These are phyloP conservation scores for Epichloe scottii DNA, from an alignment of 2,329 filamentous ascomycete genomes.

Conservation along the genomic window DNA sequence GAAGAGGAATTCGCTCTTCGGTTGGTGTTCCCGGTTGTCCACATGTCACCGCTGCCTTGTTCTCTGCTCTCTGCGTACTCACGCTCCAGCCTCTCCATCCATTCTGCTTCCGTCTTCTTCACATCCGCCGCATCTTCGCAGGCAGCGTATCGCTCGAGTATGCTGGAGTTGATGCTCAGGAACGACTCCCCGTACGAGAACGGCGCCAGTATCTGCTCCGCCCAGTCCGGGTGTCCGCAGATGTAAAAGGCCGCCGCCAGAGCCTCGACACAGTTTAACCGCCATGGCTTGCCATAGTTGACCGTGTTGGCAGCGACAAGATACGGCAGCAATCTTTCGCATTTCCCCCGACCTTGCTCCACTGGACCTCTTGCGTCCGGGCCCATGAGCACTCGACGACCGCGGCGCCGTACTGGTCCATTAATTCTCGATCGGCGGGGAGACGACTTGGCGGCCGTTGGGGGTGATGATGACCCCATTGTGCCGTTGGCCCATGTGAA, in stretches of 20 bases:
- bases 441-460: constrained; percentile 78
- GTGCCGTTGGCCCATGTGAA: constrained; percentile 85
- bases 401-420: constrained; percentile 83
- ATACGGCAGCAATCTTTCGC: constrained; percentile 82
- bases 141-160: constrained; percentile 74
- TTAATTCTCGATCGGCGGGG: constrained; percentile 69
- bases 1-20: constrained; percentile 42
- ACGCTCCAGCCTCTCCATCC: constrained; percentile 79
- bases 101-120: constrained; percentile 73
- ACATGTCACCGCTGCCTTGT: constrained; percentile 61
- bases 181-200: constrained; percentile 87
- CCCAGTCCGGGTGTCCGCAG: constrained; percentile 86
- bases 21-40: constrained; percentile 87
- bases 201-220: constrained; percentile 64
- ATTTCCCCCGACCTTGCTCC: constrained; percentile 87
- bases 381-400: constrained; percentile 98
- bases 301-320: constrained; percentile 93
- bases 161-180: constrained; percentile 73
- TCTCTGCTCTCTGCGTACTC: constrained; percentile 76
- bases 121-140: constrained; percentile 71
- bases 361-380: constrained; percentile 80
- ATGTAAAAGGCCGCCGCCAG: constrained; percentile 88
- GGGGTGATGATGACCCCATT: constrained; percentile 88
- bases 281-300: constrained; percentile 94
- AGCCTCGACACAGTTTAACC: constrained; percentile 91